phyloP scores from a whole-genome alignment of 352 stramenopile species.

The Globisporangium sylvaticum region DNA sequence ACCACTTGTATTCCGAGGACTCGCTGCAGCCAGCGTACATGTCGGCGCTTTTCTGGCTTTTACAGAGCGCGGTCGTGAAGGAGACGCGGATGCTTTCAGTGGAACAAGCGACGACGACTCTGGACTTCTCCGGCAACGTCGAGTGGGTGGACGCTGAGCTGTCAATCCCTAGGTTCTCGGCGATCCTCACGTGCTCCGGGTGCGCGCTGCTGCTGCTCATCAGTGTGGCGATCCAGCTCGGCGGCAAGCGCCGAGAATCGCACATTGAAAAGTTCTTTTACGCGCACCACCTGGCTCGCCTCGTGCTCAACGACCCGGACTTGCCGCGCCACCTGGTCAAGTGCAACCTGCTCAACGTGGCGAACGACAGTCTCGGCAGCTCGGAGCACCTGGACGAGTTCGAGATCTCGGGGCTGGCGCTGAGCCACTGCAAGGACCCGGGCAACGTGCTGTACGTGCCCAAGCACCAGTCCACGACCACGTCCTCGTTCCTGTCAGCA shows the following conservation, averaged over 20 bases:
- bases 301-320: constrained; percentile 32
- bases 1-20: constrained; percentile 44
- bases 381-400: constrained; percentile 57
- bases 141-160: constrained; percentile 32
- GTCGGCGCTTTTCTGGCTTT: constrained; percentile 50
- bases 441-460: constrained; percentile 31
- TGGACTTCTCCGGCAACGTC: constrained; percentile 25
- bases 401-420: constrained; percentile 44
- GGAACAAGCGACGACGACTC: constrained; percentile 15
- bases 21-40: constrained; percentile 44
- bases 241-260: constrained; percentile 36
- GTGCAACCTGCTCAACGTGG: constrained; percentile 45
- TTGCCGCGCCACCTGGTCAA: constrained; percentile 42
- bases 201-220: constrained; percentile 36
- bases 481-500: constrained; percentile 11
- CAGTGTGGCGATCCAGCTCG: constrained; percentile 32
- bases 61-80: constrained; percentile 38
- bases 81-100: constrained; percentile 13
- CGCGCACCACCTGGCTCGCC: constrained; percentile 38
- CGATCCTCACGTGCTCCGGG: constrained; percentile 33
- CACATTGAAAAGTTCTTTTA: constrained; percentile 44
- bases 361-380: constrained; percentile 42
- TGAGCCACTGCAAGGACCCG: constrained; percentile 36
- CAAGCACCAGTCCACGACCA: constrained; percentile 3
- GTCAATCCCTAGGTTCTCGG: constrained; percentile 31